Evolutionary conservation across 495 filamentous ascomycete species (phyloP).

Genomic region (Lophium mytilinum): DNA sequence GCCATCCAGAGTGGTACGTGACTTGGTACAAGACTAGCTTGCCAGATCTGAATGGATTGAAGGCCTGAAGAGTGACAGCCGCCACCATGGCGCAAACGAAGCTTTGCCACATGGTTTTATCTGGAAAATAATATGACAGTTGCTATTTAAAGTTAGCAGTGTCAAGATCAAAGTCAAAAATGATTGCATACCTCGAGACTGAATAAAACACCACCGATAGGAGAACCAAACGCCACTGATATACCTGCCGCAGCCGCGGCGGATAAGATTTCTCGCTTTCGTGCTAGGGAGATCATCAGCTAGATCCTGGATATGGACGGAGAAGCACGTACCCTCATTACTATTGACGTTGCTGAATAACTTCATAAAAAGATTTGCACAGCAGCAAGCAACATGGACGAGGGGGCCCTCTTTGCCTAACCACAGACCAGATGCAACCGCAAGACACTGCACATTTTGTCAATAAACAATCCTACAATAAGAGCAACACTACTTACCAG

Average conservation of each 20-base stretch:
- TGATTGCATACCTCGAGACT: constrained; percentile 62
- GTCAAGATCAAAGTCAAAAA: no score
- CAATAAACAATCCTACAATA: constrained; percentile 17
- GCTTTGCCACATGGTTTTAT: constrained; percentile 99
- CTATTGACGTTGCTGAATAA: constrained; percentile 70
- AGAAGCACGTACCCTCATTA: constrained; percentile 67
- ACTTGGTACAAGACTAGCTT: constrained; percentile 97
- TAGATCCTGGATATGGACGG: background rate
- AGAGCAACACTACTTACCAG: constrained; percentile 50
- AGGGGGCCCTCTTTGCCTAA: constrained; percentile 96
- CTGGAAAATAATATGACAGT: constrained; percentile 95
- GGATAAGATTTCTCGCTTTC: constrained; percentile 92
- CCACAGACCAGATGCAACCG: constrained; percentile 95
- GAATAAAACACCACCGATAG: constrained; percentile 93
- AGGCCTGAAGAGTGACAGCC: constrained; percentile 81
- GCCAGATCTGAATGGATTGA: constrained; percentile 91
- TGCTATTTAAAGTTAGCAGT: constrained; percentile 42
- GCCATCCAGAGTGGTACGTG: constrained; percentile 86
- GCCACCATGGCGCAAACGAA: constrained; percentile 99
- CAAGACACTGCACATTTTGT: constrained; percentile 57
- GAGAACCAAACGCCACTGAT: constrained; percentile 94
- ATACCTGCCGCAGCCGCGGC: constrained; percentile 92
- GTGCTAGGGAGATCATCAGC: constrained; percentile 44
- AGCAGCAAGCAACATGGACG: constrained; percentile 96
- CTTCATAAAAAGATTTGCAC: constrained; percentile 92